A percentile compares a stretch with the other conserved stretches of the same genome.
Conservation (phyloP, 2,329 filamentous ascomycete species). For the Phyllosticta citribraziliensis region DNA sequence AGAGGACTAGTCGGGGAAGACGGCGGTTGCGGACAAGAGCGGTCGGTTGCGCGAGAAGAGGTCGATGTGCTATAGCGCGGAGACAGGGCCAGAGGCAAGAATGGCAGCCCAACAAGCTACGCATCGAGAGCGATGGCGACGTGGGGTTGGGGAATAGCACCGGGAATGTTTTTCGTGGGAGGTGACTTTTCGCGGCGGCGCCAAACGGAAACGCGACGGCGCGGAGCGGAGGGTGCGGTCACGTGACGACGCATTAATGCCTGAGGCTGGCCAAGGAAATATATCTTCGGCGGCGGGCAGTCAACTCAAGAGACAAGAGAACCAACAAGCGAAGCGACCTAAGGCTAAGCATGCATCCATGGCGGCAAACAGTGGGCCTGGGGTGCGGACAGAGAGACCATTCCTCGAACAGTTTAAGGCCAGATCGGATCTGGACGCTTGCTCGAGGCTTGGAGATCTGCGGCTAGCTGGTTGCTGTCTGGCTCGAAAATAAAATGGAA, state of each 20-base stretch:
- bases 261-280: no score
- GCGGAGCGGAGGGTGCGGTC: neutral
- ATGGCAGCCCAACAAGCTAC: conserved; percentile 28
- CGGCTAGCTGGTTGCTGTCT: no score
- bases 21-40: conserved; percentile 9
- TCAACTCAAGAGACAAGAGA: no score
- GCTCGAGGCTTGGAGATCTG: no score
- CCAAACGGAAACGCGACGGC: neutral
- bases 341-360: no score
- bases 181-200: neutral
- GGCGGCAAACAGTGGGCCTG: no score
- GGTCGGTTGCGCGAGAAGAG: conserved; percentile 5
- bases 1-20: conserved; percentile 4
- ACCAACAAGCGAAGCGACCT: no score
- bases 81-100: conserved; percentile 35
- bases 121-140: conserved; percentile 23
- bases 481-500: neutral
- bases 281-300: no score
- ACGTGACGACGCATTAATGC: neutral
- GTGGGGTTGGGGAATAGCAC: neutral
- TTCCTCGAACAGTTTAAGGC: no score
- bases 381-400: no score
- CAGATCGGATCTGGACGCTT: no score
- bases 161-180: neutral
- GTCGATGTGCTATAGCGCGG: conserved; percentile 29